Percentiles rank a stretch among this genome's conserved stretches.
Conservation (phyloP, 2,329 filamentous ascomycete species). For the Exophiala mesophila region DNA sequence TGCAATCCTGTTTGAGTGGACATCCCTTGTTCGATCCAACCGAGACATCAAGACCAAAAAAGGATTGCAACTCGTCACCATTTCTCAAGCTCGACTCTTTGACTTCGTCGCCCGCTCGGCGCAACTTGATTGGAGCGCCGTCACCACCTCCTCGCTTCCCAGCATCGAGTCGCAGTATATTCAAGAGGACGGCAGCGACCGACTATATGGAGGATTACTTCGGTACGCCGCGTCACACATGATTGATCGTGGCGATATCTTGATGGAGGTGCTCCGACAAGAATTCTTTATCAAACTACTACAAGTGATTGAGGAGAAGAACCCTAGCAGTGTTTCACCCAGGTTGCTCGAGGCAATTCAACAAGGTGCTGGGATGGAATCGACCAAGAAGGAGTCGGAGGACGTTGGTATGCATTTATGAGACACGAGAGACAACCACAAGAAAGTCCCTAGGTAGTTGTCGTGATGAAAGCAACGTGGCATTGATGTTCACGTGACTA, state of each 20-base stretch:
- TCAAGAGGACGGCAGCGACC: slow-evolving; percentile 19
- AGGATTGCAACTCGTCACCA: slow-evolving; percentile 47
- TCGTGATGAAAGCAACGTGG: no score
- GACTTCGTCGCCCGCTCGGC: slow-evolving; percentile 53
- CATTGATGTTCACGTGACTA: no score
- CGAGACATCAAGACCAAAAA: slow-evolving; percentile 36
- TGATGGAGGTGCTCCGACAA: slow-evolving; percentile 26
- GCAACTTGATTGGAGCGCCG: slow-evolving; percentile 50
- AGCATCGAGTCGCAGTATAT: slow-evolving; percentile 46
- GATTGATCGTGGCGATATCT: slow-evolving; percentile 24
- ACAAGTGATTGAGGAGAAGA: slow-evolving; percentile 18
- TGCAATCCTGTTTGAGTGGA: slow-evolving; percentile 47
- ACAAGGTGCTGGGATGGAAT: slow-evolving; percentile 20
- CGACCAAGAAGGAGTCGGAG: slow-evolving; percentile 3
- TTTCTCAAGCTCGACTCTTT: slow-evolving; percentile 57
- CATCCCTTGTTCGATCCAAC: slow-evolving; percentile 38
- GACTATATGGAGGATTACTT: slow-evolving; percentile 23
- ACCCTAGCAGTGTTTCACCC: slow-evolving; percentile 17
- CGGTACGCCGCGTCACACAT: slow-evolving; percentile 24
- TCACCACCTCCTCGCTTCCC: slow-evolving; percentile 47
- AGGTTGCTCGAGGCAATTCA: slow-evolving; percentile 22
- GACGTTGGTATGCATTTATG: slow-evolving; percentile 11
- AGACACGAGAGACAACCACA: no score
- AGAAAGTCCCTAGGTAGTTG: no score
- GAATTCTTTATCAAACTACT: slow-evolving; percentile 27